Conservation (phyloP, 331 rosid species). For the Malus hybrid region DNA sequence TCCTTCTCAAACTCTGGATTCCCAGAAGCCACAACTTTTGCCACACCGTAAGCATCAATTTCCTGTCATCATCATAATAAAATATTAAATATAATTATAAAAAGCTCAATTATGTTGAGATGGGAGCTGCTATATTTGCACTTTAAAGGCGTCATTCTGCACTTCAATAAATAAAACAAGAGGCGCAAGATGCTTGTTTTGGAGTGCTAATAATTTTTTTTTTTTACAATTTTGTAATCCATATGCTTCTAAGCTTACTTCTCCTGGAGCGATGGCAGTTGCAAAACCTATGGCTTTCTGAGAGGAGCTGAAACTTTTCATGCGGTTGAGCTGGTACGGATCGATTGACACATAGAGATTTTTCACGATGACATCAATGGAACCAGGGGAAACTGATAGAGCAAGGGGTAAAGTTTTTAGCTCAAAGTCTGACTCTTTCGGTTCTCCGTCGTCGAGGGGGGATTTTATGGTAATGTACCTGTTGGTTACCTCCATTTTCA, state of each 20-base stretch:
- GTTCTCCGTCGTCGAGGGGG: slow-evolving; percentile 38
- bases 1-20: slow-evolving; percentile 46
- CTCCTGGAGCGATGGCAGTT: slow-evolving; percentile 19
- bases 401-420: slow-evolving; percentile 23
- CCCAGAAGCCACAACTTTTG: slow-evolving; percentile 50
- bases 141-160: no score
- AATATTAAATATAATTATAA: not conserved
- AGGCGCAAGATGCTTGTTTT: no score
- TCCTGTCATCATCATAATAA: slow-evolving; percentile 17
- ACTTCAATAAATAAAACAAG: no score
- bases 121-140: no score
- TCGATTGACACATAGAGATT: slow-evolving; percentile 64
- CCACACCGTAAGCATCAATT: slow-evolving; percentile 46
- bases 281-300: slow-evolving; percentile 19
- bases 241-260: slow-evolving; percentile 19
- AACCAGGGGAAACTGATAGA: slow-evolving; percentile 17
- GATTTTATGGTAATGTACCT: slow-evolving; percentile 27
- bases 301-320: slow-evolving; percentile 41
- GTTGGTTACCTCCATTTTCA: slow-evolving; percentile 37
- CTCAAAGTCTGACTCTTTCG: slow-evolving; percentile 47
- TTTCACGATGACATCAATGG: slow-evolving; percentile 41
- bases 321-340: slow-evolving; percentile 56
- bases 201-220: no score
- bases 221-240: not conserved
- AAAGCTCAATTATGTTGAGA: not conserved